Evolutionary conservation across 441 rosid genomes (phyloP), one percentile per base, ranked within the genome.

Genomic region (Sinapis alba): DNA sequence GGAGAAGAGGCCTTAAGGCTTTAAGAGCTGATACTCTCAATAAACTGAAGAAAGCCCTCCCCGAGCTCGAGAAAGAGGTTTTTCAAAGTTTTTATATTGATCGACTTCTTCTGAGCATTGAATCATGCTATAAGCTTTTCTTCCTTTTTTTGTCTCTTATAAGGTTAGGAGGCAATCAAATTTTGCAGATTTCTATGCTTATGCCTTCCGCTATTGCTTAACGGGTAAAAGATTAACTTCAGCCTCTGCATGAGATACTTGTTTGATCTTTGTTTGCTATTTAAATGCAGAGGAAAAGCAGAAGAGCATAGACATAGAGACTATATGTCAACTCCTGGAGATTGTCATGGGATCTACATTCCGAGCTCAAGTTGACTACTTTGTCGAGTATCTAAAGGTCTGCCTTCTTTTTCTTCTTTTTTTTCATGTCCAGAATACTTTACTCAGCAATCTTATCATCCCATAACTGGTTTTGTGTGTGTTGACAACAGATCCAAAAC

Each of bases 1-100:
- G 97, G 96, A 83, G 86, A 80, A 83, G 89, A 77, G 98, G 94
- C 59, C 63, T 95, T 27, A 87, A 86, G 80, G 85, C 88, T 32
- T 80, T 91, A 73, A 84, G 86, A 75, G 91, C 84, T 63, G 89
- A 90, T 76, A 84, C 87, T 30, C 63, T 93, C 47, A 82, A 28
- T 72, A 89, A 93, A 81, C 69, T 95, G 69, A 89, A 86, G 81
- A 89, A 91, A 78, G 86, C 91, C 21, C 89, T 95, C 18, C 87
- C 90, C 3, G 87, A 83, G 70, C 84, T 95, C 58, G 86, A 84
- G 73, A 84, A 83, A 73, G 83, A 75, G 82, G 82, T 84, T n/a
- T n/a, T n/a, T 68, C 64, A 36, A 24, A 66, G 34, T 43, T 56
- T 62, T 41, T 65, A 20, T 41, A 13, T 58, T 69, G 66, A 21